phyloP scores from a whole-genome alignment of 1,284 basidiomycete genomes.

The Filobasidium uniguttulatum region DNA sequence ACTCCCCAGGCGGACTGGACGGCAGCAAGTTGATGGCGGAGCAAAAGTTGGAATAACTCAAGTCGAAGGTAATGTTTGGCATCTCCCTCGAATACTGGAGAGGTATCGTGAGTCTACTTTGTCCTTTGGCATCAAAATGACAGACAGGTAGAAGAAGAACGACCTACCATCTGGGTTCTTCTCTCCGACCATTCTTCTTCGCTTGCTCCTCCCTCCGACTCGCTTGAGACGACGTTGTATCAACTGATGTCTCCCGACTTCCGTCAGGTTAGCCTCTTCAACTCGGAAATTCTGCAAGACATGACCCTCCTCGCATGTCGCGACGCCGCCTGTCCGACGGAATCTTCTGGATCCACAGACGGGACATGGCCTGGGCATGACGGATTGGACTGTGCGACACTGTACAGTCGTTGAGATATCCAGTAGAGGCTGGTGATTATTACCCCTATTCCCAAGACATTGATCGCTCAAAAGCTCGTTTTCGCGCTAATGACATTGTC shows the following conservation, averaged over 20 bases:
- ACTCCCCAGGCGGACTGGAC: conserved; percentile 53
- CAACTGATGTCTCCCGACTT: conserved; percentile 20
- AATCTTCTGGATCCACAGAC: conserved; percentile 32
- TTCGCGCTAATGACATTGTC: too few species aligned
- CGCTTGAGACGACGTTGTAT: conserved; percentile 22
- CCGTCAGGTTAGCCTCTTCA: conserved; percentile 27
- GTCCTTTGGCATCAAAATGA: neutral
- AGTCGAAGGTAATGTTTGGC: conserved; percentile 62
- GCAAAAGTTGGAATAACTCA: conserved; percentile 62
- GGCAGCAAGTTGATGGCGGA: conserved; percentile 58
- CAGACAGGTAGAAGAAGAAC: neutral
- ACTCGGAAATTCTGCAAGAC: conserved; percentile 32
- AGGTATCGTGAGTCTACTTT: conserved; percentile 9
- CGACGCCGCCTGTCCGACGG: conserved; percentile 29
- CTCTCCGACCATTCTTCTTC: conserved; percentile 15
- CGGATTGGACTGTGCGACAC: neutral
- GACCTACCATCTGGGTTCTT: conserved; percentile 26
- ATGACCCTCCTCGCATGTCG: conserved; percentile 36
- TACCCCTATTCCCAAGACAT: too few species aligned
- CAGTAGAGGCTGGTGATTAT: too few species aligned
- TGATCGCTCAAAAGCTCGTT: too few species aligned
- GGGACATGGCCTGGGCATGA: conserved; percentile 29
- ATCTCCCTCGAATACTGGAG: conserved; percentile 66
- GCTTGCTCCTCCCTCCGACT: conserved; percentile 16
- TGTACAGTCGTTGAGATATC: too few species aligned